phyloP scores from a whole-genome alignment of 345 rosid genomes.

The Eucalyptus sp. region DNA sequence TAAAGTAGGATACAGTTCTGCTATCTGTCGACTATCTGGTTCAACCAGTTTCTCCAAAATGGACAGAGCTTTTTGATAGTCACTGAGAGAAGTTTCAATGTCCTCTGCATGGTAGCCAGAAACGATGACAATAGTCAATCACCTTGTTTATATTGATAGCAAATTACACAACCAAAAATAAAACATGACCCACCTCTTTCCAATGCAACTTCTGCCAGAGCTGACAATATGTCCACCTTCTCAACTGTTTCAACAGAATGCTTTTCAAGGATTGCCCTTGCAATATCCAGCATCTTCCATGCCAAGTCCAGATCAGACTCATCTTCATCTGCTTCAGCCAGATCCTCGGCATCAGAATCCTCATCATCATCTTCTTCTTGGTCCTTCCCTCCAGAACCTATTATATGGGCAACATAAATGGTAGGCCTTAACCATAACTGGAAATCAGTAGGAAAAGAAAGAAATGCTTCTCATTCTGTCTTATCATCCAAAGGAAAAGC shows the following conservation, averaged over 20 bases:
- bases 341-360: constrained; percentile 43
- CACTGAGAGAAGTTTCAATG: constrained; percentile 79
- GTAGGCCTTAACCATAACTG: not conserved
- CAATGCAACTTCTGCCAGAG: constrained; percentile 76
- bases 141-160: not conserved
- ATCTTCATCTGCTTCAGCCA: constrained; percentile 77
- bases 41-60: constrained; percentile 73
- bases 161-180: not conserved
- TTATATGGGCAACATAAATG: not conserved
- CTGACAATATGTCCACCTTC: constrained; percentile 73
- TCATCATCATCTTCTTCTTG: constrained; percentile 42
- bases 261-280: constrained; percentile 81
- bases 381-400: constrained; percentile 36
- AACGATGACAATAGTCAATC: not conserved
- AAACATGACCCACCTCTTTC: constrained; percentile 67
- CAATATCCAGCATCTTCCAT: constrained; percentile 92
- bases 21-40: constrained; percentile 71
- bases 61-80: constrained; percentile 66
- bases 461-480: not conserved
- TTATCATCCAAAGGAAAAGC: not conserved
- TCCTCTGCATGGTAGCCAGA: constrained; percentile 43
- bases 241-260: constrained; percentile 51
- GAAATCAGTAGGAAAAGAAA: not conserved
- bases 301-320: constrained; percentile 91
- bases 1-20: constrained; percentile 82